Evolutionary conservation across 1,284 basidiomycete genomes (phyloP), one percentile per base, ranked within the genome.

Genomic region (Thelephora terrestris): DNA sequence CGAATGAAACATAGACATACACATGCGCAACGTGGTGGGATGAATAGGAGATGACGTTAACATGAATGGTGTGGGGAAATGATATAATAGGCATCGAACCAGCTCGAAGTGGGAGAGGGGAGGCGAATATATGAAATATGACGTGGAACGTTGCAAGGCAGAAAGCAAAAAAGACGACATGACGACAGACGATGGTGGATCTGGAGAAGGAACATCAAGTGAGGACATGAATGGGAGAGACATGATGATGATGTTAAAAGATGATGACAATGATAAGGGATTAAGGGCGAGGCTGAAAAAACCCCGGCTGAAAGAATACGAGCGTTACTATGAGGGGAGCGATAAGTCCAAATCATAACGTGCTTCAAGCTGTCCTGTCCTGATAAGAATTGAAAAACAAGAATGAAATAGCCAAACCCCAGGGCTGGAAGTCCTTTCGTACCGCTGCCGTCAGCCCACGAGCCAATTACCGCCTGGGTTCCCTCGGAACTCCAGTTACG

Each of bases 401-500:
- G 43, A 24, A 7, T 4, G 18, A 20, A 25, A 44, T 17, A 44
- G 29, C 29, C 29, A 32, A 32, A 32, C 29, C 29, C 29, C 12
- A 32, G 29, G 29, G 29, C 29, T 32, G 29, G 29, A 32, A 10
- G 7, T 3, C 12, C 29, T 32, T 32, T 14, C 29, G 29, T 10
- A 10, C 29, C 29, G 29, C 14, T 12, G 7, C 7, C 7, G 7
- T 5, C 7, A 14, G 29, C 7, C 29, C 29, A 32, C 29, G 29
- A 32, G 29, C 29, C 12, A 32, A 10, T 32, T 32, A 32, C 14
- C 29, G 29, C 29, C 14, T 32, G 3, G 29, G 7, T 32, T 32
- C 29, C 29, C 29, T 32, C 29, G 29, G 65, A 17, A 74, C 58
- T 24, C 71, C 71, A 38, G 60, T 68, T 24, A 60, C 71, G 29